Base-by-base conservation (phyloP, 2,329 filamentous ascomycete genomes). In the Sarocladiaceae sp. region DNA sequence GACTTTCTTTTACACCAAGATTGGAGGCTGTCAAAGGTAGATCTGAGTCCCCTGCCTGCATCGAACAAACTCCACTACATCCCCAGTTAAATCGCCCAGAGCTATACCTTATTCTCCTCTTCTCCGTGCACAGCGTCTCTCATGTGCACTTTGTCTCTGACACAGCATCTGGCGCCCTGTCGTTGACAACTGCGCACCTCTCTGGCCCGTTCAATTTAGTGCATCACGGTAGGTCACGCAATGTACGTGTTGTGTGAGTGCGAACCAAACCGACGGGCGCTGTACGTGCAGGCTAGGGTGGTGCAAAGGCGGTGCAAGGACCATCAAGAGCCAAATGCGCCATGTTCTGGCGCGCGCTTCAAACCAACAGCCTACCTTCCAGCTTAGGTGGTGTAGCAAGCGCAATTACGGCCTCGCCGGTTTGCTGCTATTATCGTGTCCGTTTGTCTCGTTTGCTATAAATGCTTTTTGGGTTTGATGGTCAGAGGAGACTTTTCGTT, bases 21-120 rank as follows among this genome's bases (percentile, higher is more conserved):
- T 29, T 15, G 22, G 3, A 29, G n/a, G 40, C 29, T 6, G 15
- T n/a, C 23, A 29, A 22, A 18, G 23, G 11, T 46, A 20, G 8
- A 23, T 6, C 7, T 8, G 17, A 23, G n/a, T n/a, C n/a, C n/a
- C n/a, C 29, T 15, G 8, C 29, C 29, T 10, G 8, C 29, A 33
- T 33, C 10, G 29, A 33, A 15, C 8, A 29, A 17, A 11, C 22
- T 18, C 26, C 26, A 18, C 44, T 18, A 4, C 22, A 17, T 20
- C 7, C 17, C 44, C 44, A 48, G n/a, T 12, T 11, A 8, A 20
- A 25, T 26, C 44, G 44, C 26, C 28, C 26, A 29, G 33, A 28
- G 44, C 44, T 15, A 31, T 48, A 48, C 44, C 44, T 48, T 48
- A 48, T 48, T 48, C 44, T 48, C 28, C n/a, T 48, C 44, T 20